Evolutionary conservation across 163 green algal species (phyloP), one percentile per base, ranked within the genome.

Genomic region (Chlamydomonas reinhardtii): DNA sequence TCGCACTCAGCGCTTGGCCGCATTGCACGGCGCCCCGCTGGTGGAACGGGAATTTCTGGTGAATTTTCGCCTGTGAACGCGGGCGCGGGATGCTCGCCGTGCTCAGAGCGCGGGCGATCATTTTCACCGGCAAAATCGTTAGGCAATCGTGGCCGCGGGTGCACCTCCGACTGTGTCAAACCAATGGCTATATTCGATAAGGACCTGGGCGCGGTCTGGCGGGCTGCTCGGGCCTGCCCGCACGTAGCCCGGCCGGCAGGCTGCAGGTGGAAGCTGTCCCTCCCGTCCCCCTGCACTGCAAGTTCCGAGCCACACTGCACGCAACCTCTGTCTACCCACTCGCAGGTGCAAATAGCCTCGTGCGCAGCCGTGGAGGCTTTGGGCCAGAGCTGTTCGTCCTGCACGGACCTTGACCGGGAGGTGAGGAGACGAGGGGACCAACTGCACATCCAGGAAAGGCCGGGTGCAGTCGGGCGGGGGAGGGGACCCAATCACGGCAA

Each of bases 341-440:
- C 34, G 6, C 83, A 91, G 87, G 82, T 89, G 0, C 69, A 84
- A 73, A 64, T 83, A 37, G 74, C 74, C 32, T 82, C 87, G 22
- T 91, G 87, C 54, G 82, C 85, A 29, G 74, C 85, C 11, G 73
- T 91, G 52, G 87, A 91, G 35, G 68, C 81, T n/a, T 24, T 91
- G 22, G 87, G 80, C 2, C 82, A 91, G 25, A 91, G 71, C 27
- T 91, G 87, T 39, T 84, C 85, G 15, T 82, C 87, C 0, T 89
- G 87, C 74, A 86, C 80, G 29, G 82, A 89, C 61, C 34, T 83
- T 6, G 82, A 89, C 20, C 85, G 82, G 19, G 87, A 91, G 74
- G 87, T 91, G 43, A 31, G 81, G 8, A 2, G 14, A 2, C 64
- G 5, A 64, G 24, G 59, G 59, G 29, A 70, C 24, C 62, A 35